Evolutionary conservation across 2,329 filamentous ascomycete genomes (phyloP), one percentile per base, ranked within the genome.

Genomic region (Colletotrichum cuscutae): DNA sequence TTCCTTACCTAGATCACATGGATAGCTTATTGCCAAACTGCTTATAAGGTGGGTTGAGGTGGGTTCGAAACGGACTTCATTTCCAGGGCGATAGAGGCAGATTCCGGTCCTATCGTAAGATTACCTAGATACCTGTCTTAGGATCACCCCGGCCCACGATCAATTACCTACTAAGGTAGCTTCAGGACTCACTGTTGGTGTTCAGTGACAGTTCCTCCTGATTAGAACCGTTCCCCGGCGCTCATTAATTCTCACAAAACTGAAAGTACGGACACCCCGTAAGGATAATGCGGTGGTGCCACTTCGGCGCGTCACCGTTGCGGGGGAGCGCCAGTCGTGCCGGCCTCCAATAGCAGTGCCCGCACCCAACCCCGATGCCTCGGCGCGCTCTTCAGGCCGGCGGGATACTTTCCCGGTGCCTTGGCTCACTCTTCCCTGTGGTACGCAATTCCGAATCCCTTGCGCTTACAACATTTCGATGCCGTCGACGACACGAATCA

Each of bases 301-400:
- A 72, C 66, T 28, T 28, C 54, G 46, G 24, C 24, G 54, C 53
- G 28, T 61, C 26, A 59, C n/a, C 32, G 11, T 26, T 57, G 70
- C 60, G 70, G 70, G 70, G 70, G 59, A 56, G 53, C 37, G 1
- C 26, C 59, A 35, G n/a, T 32, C 37, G 32, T 49, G 54, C 66
- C 60, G 54, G 22, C 32, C 70, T 65, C 70, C 70, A 70, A 61
- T 70, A 53, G 56, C 26, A 70, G 28, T 42, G 22, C 26, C 28
- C 46, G 61, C 19, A 65, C 24, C 26, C 37, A 60, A 60, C 60
- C 46, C 53, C 54, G 70, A 62, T 70, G 59, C 66, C 70, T 72
- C 70, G 70, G 70, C 54, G 70, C 66, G 65, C 60, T 66, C 59
- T 70, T 24, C 35, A 26, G 57, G 19, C 60, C 66, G 42, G 42